Evolutionary conservation across 352 stramenopile genomes (phyloP).

Genomic region (Globisporangium echinulatum): DNA sequence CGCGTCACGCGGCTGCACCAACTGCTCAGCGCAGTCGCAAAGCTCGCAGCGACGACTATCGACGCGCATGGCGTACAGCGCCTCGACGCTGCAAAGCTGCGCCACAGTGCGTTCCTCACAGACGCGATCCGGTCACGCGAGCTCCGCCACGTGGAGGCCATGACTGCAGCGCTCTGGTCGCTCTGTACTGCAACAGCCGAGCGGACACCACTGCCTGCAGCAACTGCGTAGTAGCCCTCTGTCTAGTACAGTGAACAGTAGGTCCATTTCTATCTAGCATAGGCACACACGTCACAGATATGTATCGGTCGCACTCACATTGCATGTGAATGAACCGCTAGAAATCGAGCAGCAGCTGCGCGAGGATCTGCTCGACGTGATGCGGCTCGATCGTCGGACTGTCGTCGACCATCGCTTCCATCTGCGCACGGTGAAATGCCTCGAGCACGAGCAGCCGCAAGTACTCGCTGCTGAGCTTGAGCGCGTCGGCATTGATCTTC

Average conservation of each 20-base stretch:
- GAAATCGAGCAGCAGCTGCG: constrained; percentile 77
- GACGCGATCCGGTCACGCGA: constrained; percentile 36
- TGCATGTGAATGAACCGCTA: constrained; percentile 15
- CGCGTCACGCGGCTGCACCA: constrained; percentile 52
- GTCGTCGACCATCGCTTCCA: constrained; percentile 85
- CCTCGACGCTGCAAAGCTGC: constrained; percentile 34
- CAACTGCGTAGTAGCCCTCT: neutral
- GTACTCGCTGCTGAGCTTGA: constrained; percentile 72
- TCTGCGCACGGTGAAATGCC: constrained; percentile 69
- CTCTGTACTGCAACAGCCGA: neutral
- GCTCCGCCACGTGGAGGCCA: constrained; percentile 21
- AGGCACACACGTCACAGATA: neutral
- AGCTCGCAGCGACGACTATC: constrained; percentile 30
- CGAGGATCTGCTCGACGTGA: constrained; percentile 77
- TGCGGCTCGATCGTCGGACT: constrained; percentile 62
- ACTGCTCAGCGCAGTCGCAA: constrained; percentile 49
- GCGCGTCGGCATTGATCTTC: constrained; percentile 72
- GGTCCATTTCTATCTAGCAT: neutral
- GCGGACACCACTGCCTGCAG: neutral
- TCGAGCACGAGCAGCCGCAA: constrained; percentile 74
- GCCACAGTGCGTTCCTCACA: constrained; percentile 44
- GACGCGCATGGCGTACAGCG: neutral
- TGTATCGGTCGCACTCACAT: neutral
- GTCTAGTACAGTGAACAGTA: too few species aligned
- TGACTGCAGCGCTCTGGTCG: constrained; percentile 18